These are phyloP conservation scores for Candida cerambycidarum DNA, from an alignment of 805 yeast genomes.

Conservation along the genomic window DNA sequence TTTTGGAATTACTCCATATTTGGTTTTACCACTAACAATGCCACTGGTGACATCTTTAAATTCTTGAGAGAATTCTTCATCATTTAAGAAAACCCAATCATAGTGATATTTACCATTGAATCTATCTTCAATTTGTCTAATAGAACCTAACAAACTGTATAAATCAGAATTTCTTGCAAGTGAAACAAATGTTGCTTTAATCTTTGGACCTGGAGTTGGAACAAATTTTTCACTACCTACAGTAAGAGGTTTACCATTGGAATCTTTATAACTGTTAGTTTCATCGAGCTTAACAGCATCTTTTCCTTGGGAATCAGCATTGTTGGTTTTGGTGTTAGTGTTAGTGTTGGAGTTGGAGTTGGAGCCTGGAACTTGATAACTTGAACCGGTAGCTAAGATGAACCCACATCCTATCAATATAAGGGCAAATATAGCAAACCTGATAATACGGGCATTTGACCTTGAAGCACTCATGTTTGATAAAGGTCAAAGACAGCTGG, in stretches of 20 bases:
- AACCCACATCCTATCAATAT: slow-evolving; percentile 36
- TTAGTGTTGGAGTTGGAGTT: slow-evolving; percentile 5
- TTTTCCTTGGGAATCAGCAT: not conserved
- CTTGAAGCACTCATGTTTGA: slow-evolving; percentile 24
- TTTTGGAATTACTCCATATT: slow-evolving; percentile 76
- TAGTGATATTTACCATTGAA: slow-evolving; percentile 79
- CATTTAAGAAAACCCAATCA: slow-evolving; percentile 95
- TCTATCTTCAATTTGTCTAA: slow-evolving; percentile 81
- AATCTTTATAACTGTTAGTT: not conserved
- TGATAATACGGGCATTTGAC: slow-evolving; percentile 38
- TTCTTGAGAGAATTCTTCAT: slow-evolving; percentile 78
- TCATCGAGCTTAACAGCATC: not conserved
- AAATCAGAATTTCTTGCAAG: slow-evolving; percentile 78
- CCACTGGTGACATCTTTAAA: slow-evolving; percentile 68
- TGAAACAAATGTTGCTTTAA: slow-evolving; percentile 75
- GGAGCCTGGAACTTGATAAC: slow-evolving; percentile 18
- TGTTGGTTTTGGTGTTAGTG: not conserved
- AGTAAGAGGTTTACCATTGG: not conserved
- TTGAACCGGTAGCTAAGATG: slow-evolving; percentile 37
- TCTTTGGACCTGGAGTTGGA: slow-evolving; percentile 47
- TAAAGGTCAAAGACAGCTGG: not conserved
- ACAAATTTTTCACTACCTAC: slow-evolving; percentile 15
- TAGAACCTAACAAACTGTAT: slow-evolving; percentile 58
- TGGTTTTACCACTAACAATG: slow-evolving; percentile 71
- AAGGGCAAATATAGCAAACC: slow-evolving; percentile 39